Evolutionary conservation across 2,329 filamentous ascomycete genomes (phyloP), one percentile per base, ranked within the genome.

Genomic region (Fusarium pseudoanthophilum): DNA sequence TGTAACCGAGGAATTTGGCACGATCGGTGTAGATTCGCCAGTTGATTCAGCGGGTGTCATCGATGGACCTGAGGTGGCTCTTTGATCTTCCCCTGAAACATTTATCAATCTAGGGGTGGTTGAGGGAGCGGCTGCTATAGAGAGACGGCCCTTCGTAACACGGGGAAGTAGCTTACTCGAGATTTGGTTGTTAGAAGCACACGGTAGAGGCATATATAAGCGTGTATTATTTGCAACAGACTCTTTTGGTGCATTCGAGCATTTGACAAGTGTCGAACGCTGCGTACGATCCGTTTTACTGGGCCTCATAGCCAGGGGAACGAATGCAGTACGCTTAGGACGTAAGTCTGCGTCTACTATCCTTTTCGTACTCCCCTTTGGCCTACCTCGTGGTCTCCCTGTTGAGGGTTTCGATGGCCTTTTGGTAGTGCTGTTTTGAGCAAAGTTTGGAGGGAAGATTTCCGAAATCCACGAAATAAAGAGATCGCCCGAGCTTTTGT

Each of bases 391-490:
- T 11, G 87, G 83, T 74, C 85, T 88, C 36, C 63, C 65, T 28
- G 64, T 66, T 43, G 61, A 42, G 16, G 49, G 26, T 28, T 58
- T 65, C 36, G 39, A 36, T 51, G 56, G 20, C 52, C 49, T 58
- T 37, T 40, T 66, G 40, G 24, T 42, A 24, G 26, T 39, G 26
- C 42, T 51, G 18, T 43, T 45, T 34, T 65, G 40, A 28, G 40
- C 37, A 18, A 78, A 64, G 80, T 79, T 63, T 40, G 81, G 83
- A 24, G 89, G 89, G 68, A 92, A 92, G 60, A 92, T 90, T 75
- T 92, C 90, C 18, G 88, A 83, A 49, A 91, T 80, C 89, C 90
- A 92, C 26, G 88, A 87, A 36, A 92, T 84, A 66, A 92, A 89
- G 16, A 89, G 80, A 26, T 85, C 85, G 4, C 90, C 90, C 3